phyloP scores from a whole-genome alignment of 179 eudicot genomes.

The Spinacia oleracea region DNA sequence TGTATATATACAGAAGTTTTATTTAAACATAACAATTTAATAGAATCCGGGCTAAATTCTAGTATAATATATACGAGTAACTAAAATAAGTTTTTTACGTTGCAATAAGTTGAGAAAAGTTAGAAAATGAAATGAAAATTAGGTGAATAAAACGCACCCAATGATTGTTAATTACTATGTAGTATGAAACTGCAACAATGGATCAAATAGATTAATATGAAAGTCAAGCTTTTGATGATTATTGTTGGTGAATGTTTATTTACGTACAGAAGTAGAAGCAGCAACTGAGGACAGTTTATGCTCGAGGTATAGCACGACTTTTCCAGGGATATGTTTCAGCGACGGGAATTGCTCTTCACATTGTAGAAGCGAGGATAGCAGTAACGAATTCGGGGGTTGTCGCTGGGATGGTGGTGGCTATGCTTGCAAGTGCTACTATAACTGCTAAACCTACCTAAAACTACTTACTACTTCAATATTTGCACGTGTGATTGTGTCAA shows the following conservation, averaged over 20 bases:
- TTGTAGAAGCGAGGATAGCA: not conserved
- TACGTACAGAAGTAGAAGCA: not conserved
- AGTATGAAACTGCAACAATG: no score
- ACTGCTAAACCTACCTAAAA: not conserved
- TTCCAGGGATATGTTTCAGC: slow-evolving; percentile 14
- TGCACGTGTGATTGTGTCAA: no score
- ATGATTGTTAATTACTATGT: no score
- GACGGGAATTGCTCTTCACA: slow-evolving; percentile 1
- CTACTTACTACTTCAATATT: no score
- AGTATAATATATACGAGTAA: not conserved
- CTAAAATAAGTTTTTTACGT: no score
- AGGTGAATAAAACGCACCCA: no score
- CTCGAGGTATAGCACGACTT: not conserved
- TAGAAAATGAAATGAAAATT: no score
- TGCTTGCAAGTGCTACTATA: slow-evolving; percentile 17
- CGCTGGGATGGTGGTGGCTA: not conserved
- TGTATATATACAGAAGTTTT: no score
- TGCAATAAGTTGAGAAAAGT: no score
- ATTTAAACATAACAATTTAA: no score
- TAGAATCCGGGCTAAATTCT: not conserved
- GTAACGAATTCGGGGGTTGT: slow-evolving; percentile 4
- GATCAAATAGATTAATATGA: no score
- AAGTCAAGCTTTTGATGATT: not conserved
- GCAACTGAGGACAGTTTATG: not conserved
- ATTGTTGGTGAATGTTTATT: not conserved